A percentile compares a stretch with the other conserved stretches of the same genome.
Evolutionary conservation across 2,329 filamentous ascomycete species (phyloP).

Genomic region (Xylariales sp.): DNA sequence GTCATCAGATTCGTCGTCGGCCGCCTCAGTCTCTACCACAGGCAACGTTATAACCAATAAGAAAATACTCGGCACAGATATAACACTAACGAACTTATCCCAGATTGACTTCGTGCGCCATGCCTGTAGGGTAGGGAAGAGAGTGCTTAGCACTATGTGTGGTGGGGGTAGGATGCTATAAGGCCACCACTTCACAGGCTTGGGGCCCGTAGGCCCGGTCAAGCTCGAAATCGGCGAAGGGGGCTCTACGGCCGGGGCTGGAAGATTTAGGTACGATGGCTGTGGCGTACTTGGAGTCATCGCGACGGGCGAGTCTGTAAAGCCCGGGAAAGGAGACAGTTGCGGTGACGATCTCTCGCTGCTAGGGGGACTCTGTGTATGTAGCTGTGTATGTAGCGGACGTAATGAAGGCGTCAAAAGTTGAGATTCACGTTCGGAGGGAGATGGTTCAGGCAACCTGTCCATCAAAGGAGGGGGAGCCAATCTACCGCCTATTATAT

Average conservation of each 20-base stretch:
- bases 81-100: slow-evolving; percentile 82
- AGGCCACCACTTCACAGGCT: slow-evolving; percentile 81
- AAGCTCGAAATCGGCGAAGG: slow-evolving; percentile 58
- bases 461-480: slow-evolving; percentile 47
- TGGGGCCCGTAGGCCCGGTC: slow-evolving; percentile 54
- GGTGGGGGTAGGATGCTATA: slow-evolving; percentile 78
- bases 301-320: slow-evolving; percentile 67
- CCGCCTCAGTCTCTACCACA: slow-evolving; percentile 80
- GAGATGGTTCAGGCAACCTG: slow-evolving; percentile 36
- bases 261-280: slow-evolving; percentile 67
- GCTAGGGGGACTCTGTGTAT: slow-evolving; percentile 60
- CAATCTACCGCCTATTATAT: slow-evolving; percentile 49
- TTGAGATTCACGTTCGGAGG: slow-evolving; percentile 33
- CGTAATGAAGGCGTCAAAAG: slow-evolving; percentile 49
- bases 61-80: slow-evolving; percentile 91
- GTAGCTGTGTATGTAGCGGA: slow-evolving; percentile 62
- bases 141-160: slow-evolving; percentile 73
- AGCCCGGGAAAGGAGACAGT: slow-evolving; percentile 75
- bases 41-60: slow-evolving; percentile 90
- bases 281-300: slow-evolving; percentile 58
- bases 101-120: slow-evolving; percentile 87
- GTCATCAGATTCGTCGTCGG: slow-evolving; percentile 60
- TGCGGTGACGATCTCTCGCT: slow-evolving; percentile 61
- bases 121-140: slow-evolving; percentile 87
- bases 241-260: slow-evolving; percentile 61